Conservation (phyloP, 164 flowering plant species). For the Stephania cephalantha region DNA sequence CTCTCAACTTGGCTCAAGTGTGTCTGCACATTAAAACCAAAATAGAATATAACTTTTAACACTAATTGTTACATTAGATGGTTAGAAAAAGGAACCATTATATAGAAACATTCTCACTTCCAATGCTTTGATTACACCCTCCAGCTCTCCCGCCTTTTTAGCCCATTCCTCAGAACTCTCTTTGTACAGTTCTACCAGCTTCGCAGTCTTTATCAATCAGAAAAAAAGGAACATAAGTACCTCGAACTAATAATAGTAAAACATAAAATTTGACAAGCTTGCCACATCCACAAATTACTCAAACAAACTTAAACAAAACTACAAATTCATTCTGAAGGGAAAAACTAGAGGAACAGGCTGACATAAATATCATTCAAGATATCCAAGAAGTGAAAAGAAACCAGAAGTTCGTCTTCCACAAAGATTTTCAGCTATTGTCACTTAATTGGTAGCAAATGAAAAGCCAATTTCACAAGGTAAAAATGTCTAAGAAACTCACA, state of each 20-base stretch:
- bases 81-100: background rate
- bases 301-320: background rate
- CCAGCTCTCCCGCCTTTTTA: conserved; percentile 87
- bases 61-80: background rate
- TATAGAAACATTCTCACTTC: conserved; percentile 42
- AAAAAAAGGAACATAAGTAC: background rate
- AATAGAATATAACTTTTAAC: background rate
- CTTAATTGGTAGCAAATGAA: background rate
- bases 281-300: too few relatives aligned
- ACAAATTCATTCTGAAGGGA: background rate
- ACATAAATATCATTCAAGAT: background rate
- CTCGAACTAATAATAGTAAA: background rate
- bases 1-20: conserved; percentile 72
- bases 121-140: conserved; percentile 93
- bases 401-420: background rate
- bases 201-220: conserved; percentile 31
- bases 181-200: conserved; percentile 81
- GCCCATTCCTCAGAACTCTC: conserved; percentile 98
- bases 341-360: background rate
- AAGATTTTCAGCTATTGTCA: background rate
- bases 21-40: conserved; percentile 34
- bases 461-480: conserved; percentile 1
- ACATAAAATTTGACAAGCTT: background rate
- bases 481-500: conserved; percentile 34
- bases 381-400: background rate